Base-by-base conservation (phyloP, 169 alveolate species). In the Miamiensis avidus region DNA sequence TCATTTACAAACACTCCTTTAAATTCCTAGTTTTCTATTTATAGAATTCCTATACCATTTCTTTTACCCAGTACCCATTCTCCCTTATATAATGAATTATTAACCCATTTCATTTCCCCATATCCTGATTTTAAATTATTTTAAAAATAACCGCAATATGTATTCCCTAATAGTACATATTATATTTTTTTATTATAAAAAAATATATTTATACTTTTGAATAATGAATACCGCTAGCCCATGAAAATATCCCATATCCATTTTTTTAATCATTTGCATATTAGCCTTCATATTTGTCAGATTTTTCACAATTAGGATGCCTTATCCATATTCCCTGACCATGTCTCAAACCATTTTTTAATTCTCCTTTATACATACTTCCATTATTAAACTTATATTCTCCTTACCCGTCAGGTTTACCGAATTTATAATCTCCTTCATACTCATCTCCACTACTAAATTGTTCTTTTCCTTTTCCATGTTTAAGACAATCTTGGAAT, bases 281-380 rank as follows among this genome's bases (percentile, higher is more conserved):
- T 25, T 89, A 90, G 26, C 97, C 97, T 64, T 91, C 93, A 78
- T 90, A 93, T n/a, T n/a, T n/a, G n/a, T n/a, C n/a, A n/a, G 78
- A 74, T 29, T 75, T 81, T 0, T 78, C 76, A 33, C 76, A 85
- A n/a, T 77, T 88, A 26, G 76, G 78, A n/a, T 72, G 89, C 11
- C 83, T 65, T 31, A 82, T 85, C 95, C 95, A 91, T 32, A 33
- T 81, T 65, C 95, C 95, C 65, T 83, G 81, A 28, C 95, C 95
- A 64, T 91, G 87, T 76, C 87, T 91, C 26, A 82, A 76, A 0
- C 95, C 95, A 75, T 88, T 86, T 27, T 82, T 87, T 81, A 89
- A 91, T 26, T 88, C 64, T 0, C 95, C 95, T 30, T 82, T 84
- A 81, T 91, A 91, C 31, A 49, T 33, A 11, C 78, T 83, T 0